Evolutionary conservation across 2,329 filamentous ascomycete genomes (phyloP), one percentile per base, ranked within the genome.

Genomic region (Cladosporium cucumerinum): DNA sequence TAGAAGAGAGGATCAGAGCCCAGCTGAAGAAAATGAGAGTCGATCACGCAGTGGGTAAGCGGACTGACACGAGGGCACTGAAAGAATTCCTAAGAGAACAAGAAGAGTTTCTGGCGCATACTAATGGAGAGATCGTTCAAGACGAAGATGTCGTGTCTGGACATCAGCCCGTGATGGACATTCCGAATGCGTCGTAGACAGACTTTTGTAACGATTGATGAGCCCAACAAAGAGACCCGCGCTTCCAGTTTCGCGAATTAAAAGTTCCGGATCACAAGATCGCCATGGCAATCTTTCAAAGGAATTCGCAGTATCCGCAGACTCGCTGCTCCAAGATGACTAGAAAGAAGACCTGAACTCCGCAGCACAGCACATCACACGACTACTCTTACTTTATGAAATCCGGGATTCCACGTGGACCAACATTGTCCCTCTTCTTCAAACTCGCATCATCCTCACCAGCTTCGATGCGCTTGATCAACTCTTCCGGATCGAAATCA

Each of bases 1-100:
- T 89, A 18, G 83, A 87, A 72, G 84, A 88, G 72, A 54, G 51
- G 51, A 54, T 54, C 10, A 82, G 86, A 0, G 75, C 86, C 65
- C 80, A 82, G 16, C 72, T 57, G 11, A 25, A 7, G 28, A 54
- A 32, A 3, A n/a, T 32, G 51, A 54, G 26, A 28, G 26, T 28
- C 10, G 28, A 54, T 18, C 26, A 73, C 36, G 63, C 66, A 23
- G 69, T 69, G 23, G 71, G 73, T n/a, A 72, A 74, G 65, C 72
- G 71, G 65, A 73, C 77, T 61, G 72, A 76, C 60, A 77, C 74
- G 28, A 65, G 65, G 49, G 68, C 46, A 8, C 67, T 78, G 65
- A 79, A 78, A 70, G 65, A 57, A 14, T 79, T 79, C 66, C 68
- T 80, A 14, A 65, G 64, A 32, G 72, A 77, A 48, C 73, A 75